phyloP scores from a whole-genome alignment of 2,329 filamentous ascomycete genomes.

The Ceratocystis colombiana region DNA sequence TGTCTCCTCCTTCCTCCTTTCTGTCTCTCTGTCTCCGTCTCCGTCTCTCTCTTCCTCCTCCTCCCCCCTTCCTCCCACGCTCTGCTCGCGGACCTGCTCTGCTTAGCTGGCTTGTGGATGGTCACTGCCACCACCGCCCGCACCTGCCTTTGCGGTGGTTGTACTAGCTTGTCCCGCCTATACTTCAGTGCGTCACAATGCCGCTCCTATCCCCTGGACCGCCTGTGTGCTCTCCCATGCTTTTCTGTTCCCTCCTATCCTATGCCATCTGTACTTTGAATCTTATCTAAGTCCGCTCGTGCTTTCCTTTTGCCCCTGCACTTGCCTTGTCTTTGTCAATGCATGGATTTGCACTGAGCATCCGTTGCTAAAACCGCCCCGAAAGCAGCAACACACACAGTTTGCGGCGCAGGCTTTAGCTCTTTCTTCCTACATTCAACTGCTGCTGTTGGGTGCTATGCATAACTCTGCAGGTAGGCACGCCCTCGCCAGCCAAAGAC shows the following conservation, averaged over 20 bases:
- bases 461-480: not conserved
- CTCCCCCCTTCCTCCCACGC: constrained; percentile 1
- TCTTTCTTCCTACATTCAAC: not conserved
- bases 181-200: not conserved
- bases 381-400: too few relatives aligned
- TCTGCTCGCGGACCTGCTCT: constrained; percentile 7
- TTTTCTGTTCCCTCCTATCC: not conserved
- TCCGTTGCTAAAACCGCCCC: too few relatives aligned
- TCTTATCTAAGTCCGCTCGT: too few relatives aligned
- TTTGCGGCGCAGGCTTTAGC: too few relatives aligned
- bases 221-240: not conserved
- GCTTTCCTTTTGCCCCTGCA: too few relatives aligned
- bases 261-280: too few relatives aligned
- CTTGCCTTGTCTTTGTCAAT: too few relatives aligned
- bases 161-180: not conserved
- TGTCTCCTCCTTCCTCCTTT: too few relatives aligned
- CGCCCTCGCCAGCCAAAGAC: not conserved
- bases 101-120: constrained; percentile 5
- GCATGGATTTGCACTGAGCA: too few relatives aligned
- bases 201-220: not conserved
- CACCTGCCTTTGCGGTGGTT: constrained; percentile 7
- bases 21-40: too few relatives aligned
- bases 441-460: not conserved
- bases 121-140: constrained; percentile 9
- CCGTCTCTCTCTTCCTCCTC: too few relatives aligned